A percentile compares a stretch with the other conserved stretches of the same genome.
These are phyloP conservation scores for Amylostereum areolatum DNA, from an alignment of 1,284 basidiomycete genomes.

Conservation along the genomic window DNA sequence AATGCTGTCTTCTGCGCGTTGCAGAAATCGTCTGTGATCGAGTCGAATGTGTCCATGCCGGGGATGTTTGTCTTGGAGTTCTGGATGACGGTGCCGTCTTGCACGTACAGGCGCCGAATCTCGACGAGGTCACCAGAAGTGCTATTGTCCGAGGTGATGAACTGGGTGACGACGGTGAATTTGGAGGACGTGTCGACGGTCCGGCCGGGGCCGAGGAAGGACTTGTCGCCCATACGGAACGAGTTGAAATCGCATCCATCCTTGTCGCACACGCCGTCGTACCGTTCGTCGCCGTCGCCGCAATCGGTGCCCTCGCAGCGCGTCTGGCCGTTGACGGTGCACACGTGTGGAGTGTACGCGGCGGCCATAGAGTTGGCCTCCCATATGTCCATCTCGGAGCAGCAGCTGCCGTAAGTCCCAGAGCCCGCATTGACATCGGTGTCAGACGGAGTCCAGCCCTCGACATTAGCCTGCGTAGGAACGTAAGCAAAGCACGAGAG, in stretches of 20 bases:
- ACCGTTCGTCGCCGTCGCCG: slow-evolving; percentile 29
- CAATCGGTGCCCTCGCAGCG: slow-evolving; percentile 35
- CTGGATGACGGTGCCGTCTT: slow-evolving; percentile 43
- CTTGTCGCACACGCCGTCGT: slow-evolving; percentile 41
- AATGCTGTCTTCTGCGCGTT: slow-evolving; percentile 31
- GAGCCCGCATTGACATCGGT: slow-evolving; percentile 39
- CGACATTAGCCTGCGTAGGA: slow-evolving; percentile 34
- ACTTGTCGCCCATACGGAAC: slow-evolving; percentile 42
- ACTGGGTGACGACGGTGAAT: slow-evolving; percentile 43
- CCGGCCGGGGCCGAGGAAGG: slow-evolving; percentile 39
- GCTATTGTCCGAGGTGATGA: slow-evolving; percentile 40
- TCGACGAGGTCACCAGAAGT: slow-evolving; percentile 38
- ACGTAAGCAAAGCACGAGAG: background rate
- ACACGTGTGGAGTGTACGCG: slow-evolving; percentile 44
- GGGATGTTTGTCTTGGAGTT: slow-evolving; percentile 41
- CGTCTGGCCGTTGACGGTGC: slow-evolving; percentile 32
- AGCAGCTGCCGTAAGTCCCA: slow-evolving; percentile 42
- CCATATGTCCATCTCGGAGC: slow-evolving; percentile 54
- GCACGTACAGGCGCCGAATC: slow-evolving; percentile 50
- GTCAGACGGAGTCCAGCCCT: slow-evolving; percentile 32
- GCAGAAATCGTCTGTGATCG: slow-evolving; percentile 34
- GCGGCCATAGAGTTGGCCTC: slow-evolving; percentile 44
- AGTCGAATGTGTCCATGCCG: slow-evolving; percentile 29
- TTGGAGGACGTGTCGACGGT: slow-evolving; percentile 41
- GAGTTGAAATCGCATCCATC: slow-evolving; percentile 55